Evolutionary conservation across 441 rosid genomes (phyloP).

Genomic region (Gossypium davidsonii): DNA sequence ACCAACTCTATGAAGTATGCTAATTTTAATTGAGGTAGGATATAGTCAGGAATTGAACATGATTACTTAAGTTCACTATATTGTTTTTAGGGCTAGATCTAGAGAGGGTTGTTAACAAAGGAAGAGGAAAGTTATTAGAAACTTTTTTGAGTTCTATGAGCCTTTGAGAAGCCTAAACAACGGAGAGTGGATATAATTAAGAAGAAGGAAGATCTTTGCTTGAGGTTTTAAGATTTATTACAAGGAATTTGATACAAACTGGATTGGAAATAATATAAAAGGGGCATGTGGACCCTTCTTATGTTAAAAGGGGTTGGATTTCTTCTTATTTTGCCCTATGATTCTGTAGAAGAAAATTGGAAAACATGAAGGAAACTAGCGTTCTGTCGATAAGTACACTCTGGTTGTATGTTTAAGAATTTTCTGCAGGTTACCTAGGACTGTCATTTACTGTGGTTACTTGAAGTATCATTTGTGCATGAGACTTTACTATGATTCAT

Average conservation of each 20-base stretch:
- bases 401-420: background rate
- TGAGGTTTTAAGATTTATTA: background rate
- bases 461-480: constrained; percentile 1
- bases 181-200: background rate
- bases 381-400: background rate
- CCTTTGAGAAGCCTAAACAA: background rate
- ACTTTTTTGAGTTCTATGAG: background rate
- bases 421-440: background rate
- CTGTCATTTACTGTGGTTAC: background rate
- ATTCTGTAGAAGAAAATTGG: background rate
- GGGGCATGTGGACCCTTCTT: background rate
- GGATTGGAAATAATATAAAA: background rate
- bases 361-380: background rate
- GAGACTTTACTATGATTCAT: constrained; percentile 1
- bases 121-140: background rate
- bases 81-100: background rate
- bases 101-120: background rate
- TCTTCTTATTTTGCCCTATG: background rate
- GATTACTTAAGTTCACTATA: background rate
- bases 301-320: background rate
- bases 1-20: constrained; percentile 1
- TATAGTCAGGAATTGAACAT: background rate
- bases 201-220: background rate
- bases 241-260: background rate
- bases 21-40: background rate